Evolutionary conservation across 306 rosid genomes (phyloP).

Genomic region (Sicyos edulis): DNA sequence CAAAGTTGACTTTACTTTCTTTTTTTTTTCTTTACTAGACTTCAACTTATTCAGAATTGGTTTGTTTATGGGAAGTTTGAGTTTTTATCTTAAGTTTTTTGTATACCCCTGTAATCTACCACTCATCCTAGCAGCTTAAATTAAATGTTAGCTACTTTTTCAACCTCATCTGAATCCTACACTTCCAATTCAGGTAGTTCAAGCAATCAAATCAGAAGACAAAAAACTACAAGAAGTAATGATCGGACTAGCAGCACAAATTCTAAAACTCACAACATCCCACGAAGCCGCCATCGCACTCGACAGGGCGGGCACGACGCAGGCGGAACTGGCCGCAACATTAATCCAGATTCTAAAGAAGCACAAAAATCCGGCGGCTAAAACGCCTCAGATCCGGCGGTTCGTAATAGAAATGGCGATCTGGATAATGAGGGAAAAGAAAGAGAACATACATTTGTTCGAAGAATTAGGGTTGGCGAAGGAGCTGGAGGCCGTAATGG

Average conservation of each 20-base stretch:
- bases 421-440: slow-evolving; percentile 82
- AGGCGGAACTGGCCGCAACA: slow-evolving; percentile 46
- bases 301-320: slow-evolving; percentile 48
- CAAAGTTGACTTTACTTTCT: no score
- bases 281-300: slow-evolving; percentile 55
- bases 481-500: slow-evolving; percentile 64
- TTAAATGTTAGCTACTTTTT: slow-evolving; percentile 12
- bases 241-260: slow-evolving; percentile 76
- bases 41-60: background rate
- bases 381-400: slow-evolving; percentile 83
- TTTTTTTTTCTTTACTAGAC: no score
- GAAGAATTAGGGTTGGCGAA: slow-evolving; percentile 46
- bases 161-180: slow-evolving; percentile 25
- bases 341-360: slow-evolving; percentile 54
- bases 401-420: slow-evolving; percentile 67
- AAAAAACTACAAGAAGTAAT: slow-evolving; percentile 85
- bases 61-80: background rate
- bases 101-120: background rate
- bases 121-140: background rate
- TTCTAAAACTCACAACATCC: slow-evolving; percentile 55
- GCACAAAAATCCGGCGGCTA: slow-evolving; percentile 55
- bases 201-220: slow-evolving; percentile 58
- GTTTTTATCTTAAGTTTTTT: background rate
- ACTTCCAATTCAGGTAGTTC: slow-evolving; percentile 37
- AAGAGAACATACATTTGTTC: slow-evolving; percentile 40